Conservation (phyloP, 2,329 filamentous ascomycete genomes). For the Calonectria pauciramosa region DNA sequence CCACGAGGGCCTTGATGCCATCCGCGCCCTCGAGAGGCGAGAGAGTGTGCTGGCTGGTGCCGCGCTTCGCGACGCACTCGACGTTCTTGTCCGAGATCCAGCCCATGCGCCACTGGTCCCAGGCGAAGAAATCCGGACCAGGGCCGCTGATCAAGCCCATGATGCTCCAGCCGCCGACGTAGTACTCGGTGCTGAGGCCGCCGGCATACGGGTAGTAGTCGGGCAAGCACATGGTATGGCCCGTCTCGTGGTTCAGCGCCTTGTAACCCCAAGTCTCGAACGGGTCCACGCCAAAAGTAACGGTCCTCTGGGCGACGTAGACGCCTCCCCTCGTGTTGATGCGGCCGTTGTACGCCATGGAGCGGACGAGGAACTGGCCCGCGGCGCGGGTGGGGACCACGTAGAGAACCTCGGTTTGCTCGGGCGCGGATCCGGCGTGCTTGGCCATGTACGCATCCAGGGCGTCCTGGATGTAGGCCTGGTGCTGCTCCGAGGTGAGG, state of each 20-base stretch:
- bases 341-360: slow-evolving; percentile 7
- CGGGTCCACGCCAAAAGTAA: slow-evolving; percentile 51
- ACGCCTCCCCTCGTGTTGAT: slow-evolving; percentile 40
- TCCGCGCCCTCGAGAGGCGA: slow-evolving; percentile 25
- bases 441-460: slow-evolving; percentile 28
- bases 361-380: slow-evolving; percentile 17
- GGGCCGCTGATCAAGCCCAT: slow-evolving; percentile 53
- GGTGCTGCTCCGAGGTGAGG: slow-evolving; percentile 10
- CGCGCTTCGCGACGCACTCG: slow-evolving; percentile 46
- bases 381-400: slow-evolving; percentile 28
- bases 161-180: slow-evolving; percentile 53
- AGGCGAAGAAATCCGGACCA: slow-evolving; percentile 54
- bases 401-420: slow-evolving; percentile 31
- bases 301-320: slow-evolving; percentile 49
- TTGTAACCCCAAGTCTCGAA: slow-evolving; percentile 50
- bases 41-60: slow-evolving; percentile 45
- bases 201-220: slow-evolving; percentile 52
- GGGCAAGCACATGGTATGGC: slow-evolving; percentile 55
- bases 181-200: slow-evolving; percentile 43
- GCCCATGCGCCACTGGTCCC: slow-evolving; percentile 56
- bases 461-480: slow-evolving; percentile 33
- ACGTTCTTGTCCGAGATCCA: slow-evolving; percentile 52
- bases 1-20: slow-evolving; percentile 32
- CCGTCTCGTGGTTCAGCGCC: slow-evolving; percentile 54
- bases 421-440: slow-evolving; percentile 6